Evolutionary conservation across 2,329 filamentous ascomycete species (phyloP).

Genomic region (Cytospora paraplurivora): DNA sequence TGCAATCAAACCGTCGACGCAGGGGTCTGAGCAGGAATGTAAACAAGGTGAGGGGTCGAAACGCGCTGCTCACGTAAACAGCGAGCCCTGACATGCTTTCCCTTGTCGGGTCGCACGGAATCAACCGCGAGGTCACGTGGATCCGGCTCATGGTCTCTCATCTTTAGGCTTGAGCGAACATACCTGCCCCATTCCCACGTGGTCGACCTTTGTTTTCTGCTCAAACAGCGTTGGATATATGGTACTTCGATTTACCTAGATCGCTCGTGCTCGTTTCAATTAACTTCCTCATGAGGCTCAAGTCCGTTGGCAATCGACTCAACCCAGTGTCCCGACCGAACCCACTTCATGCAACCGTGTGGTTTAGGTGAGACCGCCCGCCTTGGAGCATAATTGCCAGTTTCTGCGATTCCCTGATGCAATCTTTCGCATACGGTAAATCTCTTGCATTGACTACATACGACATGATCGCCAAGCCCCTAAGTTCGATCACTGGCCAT

Average conservation of each 20-base stretch:
- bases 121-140: constrained; percentile 28
- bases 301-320: no score
- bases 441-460: no score
- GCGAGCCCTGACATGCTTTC: constrained; percentile 26
- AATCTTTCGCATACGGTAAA: neutral
- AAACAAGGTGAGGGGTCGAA: constrained; percentile 26
- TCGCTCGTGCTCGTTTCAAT: no score
- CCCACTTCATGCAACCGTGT: neutral
- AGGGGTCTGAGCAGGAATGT: constrained; percentile 22
- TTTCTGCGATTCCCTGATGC: neutral
- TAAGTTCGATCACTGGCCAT: neutral
- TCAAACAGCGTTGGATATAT: no score
- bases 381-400: neutral
- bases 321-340: neutral
- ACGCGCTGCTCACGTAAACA: constrained; percentile 29
- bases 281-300: no score
- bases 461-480: neutral
- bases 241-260: no score
- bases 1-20: constrained; percentile 15
- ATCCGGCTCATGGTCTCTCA: neutral
- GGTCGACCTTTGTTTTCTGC: neutral
- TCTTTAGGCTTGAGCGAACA: neutral
- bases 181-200: neutral
- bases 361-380: neutral
- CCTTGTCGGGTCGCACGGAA: constrained; percentile 22